Evolutionary conservation across 2,329 filamentous ascomycete species (phyloP).

Genomic region (Pyricularia sp.): DNA sequence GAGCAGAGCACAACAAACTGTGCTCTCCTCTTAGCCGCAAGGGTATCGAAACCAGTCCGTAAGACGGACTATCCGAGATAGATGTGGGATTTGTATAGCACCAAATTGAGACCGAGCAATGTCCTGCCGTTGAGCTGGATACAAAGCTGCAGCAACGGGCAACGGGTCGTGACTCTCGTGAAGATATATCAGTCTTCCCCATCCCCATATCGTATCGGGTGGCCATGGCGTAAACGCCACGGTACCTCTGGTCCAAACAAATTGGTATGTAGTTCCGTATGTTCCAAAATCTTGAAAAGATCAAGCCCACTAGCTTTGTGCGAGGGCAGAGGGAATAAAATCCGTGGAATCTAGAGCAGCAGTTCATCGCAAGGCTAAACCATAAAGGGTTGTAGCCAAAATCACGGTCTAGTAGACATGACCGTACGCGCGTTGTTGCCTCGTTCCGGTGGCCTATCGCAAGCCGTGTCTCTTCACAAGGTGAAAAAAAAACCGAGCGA

Average conservation of each 20-base stretch:
- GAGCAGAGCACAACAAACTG: background rate
- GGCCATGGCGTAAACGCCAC: background rate
- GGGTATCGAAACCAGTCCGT: background rate
- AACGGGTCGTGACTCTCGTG: slow-evolving; percentile 8
- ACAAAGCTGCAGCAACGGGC: background rate
- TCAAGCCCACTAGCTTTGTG: background rate
- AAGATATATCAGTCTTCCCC: slow-evolving; percentile 6
- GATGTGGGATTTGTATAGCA: background rate
- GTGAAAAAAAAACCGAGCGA: background rate
- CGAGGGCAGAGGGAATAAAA: background rate
- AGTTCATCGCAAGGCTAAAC: background rate
- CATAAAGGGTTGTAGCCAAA: background rate
- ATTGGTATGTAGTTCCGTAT: background rate
- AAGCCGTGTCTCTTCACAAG: background rate
- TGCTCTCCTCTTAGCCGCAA: background rate
- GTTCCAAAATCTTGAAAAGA: background rate
- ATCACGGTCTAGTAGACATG: background rate
- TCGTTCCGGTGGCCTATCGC: background rate
- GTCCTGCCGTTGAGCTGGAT: background rate
- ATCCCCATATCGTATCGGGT: slow-evolving; percentile 2
- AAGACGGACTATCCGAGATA: background rate
- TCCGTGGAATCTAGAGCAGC: background rate
- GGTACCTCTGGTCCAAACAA: background rate
- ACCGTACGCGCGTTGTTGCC: background rate
- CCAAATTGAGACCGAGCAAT: background rate